Base-by-base conservation (phyloP, 2,329 filamentous ascomycete genomes). In the Sarocladiaceae sp. region DNA sequence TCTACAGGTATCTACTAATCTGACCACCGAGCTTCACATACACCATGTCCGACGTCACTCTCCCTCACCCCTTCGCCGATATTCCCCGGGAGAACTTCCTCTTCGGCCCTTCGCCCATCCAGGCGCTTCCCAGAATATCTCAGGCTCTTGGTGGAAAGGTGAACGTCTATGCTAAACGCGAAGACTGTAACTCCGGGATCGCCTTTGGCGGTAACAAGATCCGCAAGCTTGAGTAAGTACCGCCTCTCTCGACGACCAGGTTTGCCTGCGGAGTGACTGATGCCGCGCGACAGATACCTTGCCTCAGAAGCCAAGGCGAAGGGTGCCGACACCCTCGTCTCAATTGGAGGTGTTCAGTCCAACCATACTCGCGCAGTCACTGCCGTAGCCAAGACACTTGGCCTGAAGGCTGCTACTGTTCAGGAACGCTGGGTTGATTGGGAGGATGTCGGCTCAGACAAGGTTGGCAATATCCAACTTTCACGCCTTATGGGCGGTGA, bases 361-460 rank as follows among this genome's bases (percentile, higher is more conserved):
- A 88, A 88, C 72, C 84, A 88, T 64, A 88, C 84, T 2, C 78
- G 84, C 12, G 79, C 83, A 58, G 84, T 87, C 0, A 80, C 84
- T 0, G 84, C 83, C 1, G 79, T 82, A 2, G 82, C 83, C 0
- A 72, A 78, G 20, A 74, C 76, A 44, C 67, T 81, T 1, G 83
- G 83, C 0, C 71, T 87, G 20, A 73, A 77, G 55, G 73, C 72
- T 44, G 71, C 77, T 56, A 71, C 55, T 57, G 81, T 55, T 0
- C 84, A 88, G 66, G 84, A 88, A 67, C 75, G 84, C 62, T 88
- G 84, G 84, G 84, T 88, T 0, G 76, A 83, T 33, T 83, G 79
- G 76, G 64, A 70, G 1, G 81, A 85, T 56, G 65, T 72, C 1
- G 77, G 74, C 8, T 88, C 87, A 62, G 78, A 78, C 18, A 76